Percentiles rank a stretch among this genome's conserved stretches.
phyloP scores from a whole-genome alignment of 169 alveolate genomes.

The Besnoitia besnoiti region DNA sequence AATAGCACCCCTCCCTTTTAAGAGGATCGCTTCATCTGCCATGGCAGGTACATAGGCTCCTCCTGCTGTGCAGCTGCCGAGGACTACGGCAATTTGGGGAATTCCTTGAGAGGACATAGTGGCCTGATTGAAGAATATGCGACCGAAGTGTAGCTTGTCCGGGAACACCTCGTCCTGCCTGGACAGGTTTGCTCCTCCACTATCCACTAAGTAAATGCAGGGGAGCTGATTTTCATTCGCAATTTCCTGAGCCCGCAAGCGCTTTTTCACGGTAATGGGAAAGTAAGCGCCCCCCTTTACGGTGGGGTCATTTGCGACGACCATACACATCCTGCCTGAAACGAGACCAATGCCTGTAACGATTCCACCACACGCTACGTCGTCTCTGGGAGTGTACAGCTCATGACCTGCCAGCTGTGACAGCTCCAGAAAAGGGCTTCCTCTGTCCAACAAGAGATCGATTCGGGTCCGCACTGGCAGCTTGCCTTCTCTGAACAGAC shows the following conservation, averaged over 20 bases:
- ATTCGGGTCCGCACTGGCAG: constrained; percentile 78
- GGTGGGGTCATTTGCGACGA: constrained; percentile 79
- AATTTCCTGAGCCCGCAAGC: constrained; percentile 88
- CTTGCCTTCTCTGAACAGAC: constrained; percentile 55
- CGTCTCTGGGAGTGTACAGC: neutral
- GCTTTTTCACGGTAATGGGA: constrained; percentile 89
- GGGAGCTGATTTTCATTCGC: constrained; percentile 87
- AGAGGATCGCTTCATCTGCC: constrained; percentile 83
- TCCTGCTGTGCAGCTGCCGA: constrained; percentile 91
- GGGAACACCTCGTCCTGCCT: constrained; percentile 90
- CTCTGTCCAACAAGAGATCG: constrained; percentile 63
- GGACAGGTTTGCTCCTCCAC: constrained; percentile 89
- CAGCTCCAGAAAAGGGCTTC: constrained; percentile 81
- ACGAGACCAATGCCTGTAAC: constrained; percentile 85
- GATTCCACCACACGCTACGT: constrained; percentile 82
- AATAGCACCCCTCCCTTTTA: constrained; percentile 84
- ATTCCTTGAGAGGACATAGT: constrained; percentile 71
- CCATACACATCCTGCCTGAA: constrained; percentile 77
- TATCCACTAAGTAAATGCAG: constrained; percentile 88
- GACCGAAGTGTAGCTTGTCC: constrained; percentile 86
- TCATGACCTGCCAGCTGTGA: constrained; percentile 71
- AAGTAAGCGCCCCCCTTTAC: constrained; percentile 88
- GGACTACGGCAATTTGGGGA: constrained; percentile 76
- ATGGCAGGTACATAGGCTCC: constrained; percentile 91
- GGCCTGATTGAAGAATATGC: constrained; percentile 88